Conservation (phyloP, 257 asterid species). For the Rehmannia glutinosa region DNA sequence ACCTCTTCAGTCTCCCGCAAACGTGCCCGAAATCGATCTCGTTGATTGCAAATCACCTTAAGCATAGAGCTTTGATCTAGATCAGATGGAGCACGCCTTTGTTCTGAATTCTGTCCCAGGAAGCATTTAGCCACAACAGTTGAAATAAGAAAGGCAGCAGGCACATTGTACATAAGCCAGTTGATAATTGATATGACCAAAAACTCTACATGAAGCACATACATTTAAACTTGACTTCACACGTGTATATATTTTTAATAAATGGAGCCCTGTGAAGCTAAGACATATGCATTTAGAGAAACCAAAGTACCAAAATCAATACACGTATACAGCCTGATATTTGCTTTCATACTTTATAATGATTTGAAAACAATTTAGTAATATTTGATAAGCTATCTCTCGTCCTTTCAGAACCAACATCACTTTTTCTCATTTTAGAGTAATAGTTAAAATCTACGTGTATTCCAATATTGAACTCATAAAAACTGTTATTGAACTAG, state of each 20-base stretch:
- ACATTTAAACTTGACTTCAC: background rate
- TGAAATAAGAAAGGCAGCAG: conserved; percentile 11
- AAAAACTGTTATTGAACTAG: background rate
- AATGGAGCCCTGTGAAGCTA: conserved; percentile 6
- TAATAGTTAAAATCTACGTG: background rate
- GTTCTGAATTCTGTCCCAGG: conserved; percentile 66
- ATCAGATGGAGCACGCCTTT: conserved; percentile 62
- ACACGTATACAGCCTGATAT: background rate
- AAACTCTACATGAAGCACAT: conserved; percentile 4
- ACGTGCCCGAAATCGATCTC: conserved; percentile 96
- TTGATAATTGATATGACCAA: conserved; percentile 3
- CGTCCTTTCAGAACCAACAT: background rate
- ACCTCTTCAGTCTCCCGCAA: conserved; percentile 99
- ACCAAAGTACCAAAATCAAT: background rate
- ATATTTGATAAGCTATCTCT: background rate
- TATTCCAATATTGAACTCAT: background rate
- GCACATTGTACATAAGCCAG: background rate
- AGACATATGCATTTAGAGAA: background rate
- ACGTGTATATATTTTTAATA: background rate
- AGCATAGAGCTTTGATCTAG: conserved; percentile 97
- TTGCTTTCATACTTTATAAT: background rate
- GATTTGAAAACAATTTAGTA: background rate
- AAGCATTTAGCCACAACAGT: conserved; percentile 21
- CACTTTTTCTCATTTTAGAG: background rate
- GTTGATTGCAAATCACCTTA: conserved; percentile 97